Evolutionary conservation across 1,284 basidiomycete species (phyloP).

Genomic region (Heterobasidion occidentale): DNA sequence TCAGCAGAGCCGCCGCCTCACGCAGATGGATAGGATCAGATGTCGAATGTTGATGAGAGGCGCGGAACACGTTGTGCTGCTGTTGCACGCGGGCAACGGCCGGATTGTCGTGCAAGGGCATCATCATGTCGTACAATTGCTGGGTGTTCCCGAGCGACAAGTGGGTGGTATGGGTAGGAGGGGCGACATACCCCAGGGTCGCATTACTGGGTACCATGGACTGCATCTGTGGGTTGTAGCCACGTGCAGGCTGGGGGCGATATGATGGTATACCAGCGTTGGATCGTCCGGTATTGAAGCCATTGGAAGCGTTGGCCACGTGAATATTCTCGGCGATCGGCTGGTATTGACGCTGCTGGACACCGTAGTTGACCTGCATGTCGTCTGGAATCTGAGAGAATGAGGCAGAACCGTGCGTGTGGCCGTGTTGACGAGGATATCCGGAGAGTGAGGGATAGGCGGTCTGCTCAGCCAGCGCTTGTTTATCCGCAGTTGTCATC

Average conservation of each 20-base stretch:
- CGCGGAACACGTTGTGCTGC: conserved; percentile 62
- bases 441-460: conserved; percentile 61
- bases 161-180: conserved; percentile 43
- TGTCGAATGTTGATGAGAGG: conserved; percentile 68
- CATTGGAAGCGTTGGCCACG: conserved; percentile 39
- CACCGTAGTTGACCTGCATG: conserved; percentile 47
- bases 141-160: conserved; percentile 63
- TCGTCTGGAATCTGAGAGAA: conserved; percentile 34
- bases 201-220: conserved; percentile 45
- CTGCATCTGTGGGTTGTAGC: conserved; percentile 43
- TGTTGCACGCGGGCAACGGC: conserved; percentile 69
- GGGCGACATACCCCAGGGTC: conserved; percentile 48
- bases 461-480: conserved; percentile 43
- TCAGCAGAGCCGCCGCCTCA: conserved; percentile 57
- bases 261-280: conserved; percentile 32
- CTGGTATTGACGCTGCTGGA: conserved; percentile 48
- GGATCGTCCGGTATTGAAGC: conserved; percentile 27
- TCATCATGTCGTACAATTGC: conserved; percentile 73
- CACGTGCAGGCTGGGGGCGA: conserved; percentile 37
- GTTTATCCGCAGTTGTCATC: conserved; percentile 23
- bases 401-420: conserved; percentile 18
- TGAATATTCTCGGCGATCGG: conserved; percentile 15
- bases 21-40: conserved; percentile 69
- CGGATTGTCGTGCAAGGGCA: conserved; percentile 51
- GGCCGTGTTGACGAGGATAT: conserved; percentile 35